Conservation (phyloP, 2,329 filamentous ascomycete genomes). For the Paraphaeosphaeria sporulosa region DNA sequence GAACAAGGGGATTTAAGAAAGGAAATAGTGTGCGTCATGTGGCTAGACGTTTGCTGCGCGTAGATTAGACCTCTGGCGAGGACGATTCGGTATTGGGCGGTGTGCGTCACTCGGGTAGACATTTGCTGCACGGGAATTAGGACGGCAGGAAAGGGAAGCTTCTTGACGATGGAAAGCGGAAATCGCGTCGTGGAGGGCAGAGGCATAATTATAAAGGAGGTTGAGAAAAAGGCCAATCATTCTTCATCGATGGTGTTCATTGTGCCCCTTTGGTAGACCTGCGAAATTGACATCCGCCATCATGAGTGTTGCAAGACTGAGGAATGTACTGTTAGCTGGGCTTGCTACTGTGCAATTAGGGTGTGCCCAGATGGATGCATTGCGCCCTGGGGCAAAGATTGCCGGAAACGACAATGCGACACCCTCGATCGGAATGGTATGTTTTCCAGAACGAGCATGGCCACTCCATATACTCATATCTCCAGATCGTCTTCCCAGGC, state of each 20-base stretch:
- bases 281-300: neutral
- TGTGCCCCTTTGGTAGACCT: neutral
- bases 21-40: no score
- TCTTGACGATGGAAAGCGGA: no score
- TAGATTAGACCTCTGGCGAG: no score
- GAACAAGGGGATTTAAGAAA: no score
- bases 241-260: neutral
- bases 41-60: no score
- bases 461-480: neutral
- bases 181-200: no score
- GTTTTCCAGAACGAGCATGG: neutral
- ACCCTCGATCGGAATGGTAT: neutral
- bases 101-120: no score
- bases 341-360: neutral
- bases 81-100: no score
- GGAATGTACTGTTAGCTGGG: neutral
- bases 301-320: neutral
- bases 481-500: slow-evolving; percentile 30
- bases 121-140: no score
- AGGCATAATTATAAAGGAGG: neutral
- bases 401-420: neutral
- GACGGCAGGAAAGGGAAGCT: no score
- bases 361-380: neutral
- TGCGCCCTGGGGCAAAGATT: neutral
- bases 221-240: neutral